Percentiles rank a stretch among this genome's conserved stretches.
Evolutionary conservation across 2,329 filamentous ascomycete genomes (phyloP).

Genomic region (Geosmithia morbida): DNA sequence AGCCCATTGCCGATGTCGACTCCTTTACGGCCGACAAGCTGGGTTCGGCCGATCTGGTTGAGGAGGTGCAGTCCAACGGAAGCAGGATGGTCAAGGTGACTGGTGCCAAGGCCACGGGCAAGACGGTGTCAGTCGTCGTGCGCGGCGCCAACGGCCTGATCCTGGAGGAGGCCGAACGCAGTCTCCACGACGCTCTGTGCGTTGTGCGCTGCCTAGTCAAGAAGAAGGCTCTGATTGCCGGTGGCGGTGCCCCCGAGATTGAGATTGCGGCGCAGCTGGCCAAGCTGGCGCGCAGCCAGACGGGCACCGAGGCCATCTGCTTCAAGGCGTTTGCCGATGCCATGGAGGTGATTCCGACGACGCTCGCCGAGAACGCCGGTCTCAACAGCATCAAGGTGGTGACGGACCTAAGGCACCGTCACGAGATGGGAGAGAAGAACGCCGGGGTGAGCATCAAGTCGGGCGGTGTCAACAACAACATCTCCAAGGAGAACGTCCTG

Average conservation of each 20-base stretch:
- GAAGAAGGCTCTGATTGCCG: slow-evolving; percentile 98
- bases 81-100: slow-evolving; percentile 91
- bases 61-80: slow-evolving; percentile 78
- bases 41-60: slow-evolving; percentile 80
- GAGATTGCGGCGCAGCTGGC: slow-evolving; percentile 83
- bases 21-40: slow-evolving; percentile 98
- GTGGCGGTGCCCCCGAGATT: slow-evolving; percentile 91
- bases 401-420: slow-evolving; percentile 83
- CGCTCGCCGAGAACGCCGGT: slow-evolving; percentile 91
- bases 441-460: slow-evolving; percentile 97
- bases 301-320: slow-evolving; percentile 91
- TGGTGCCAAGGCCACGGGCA: slow-evolving; percentile 68
- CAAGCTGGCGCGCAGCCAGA: slow-evolving; percentile 67
- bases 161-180: slow-evolving; percentile 92
- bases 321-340: slow-evolving; percentile 98
- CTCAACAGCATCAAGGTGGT: slow-evolving; percentile 98
- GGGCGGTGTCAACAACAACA: slow-evolving; percentile 92
- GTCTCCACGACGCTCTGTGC: slow-evolving; percentile 91
- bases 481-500: slow-evolving; percentile 90
- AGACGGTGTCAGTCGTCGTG: slow-evolving; percentile 89
- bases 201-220: slow-evolving; percentile 96
- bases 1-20: slow-evolving; percentile 95
- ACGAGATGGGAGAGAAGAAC: slow-evolving; percentile 89
- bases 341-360: slow-evolving; percentile 93
- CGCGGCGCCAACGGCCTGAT: slow-evolving; percentile 90